phyloP scores from a whole-genome alignment of 768 basidiomycete species.

The Collybiopsis luxurians region DNA sequence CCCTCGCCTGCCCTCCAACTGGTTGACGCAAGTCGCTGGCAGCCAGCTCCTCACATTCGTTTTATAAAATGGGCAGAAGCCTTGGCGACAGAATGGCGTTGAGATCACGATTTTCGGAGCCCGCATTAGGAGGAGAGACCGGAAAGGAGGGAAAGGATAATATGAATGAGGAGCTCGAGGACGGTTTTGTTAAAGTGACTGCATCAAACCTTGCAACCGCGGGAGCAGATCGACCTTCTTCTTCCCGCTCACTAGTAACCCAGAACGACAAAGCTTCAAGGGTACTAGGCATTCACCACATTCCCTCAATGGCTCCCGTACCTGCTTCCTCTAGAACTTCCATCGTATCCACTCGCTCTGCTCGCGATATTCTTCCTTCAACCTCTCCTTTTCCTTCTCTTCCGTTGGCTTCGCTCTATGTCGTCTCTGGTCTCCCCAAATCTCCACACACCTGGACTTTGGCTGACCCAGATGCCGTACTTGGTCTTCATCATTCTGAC shows the following conservation, averaged over 20 bases:
- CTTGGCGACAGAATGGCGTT: background rate
- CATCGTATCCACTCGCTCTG: slow-evolving; percentile 73
- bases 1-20: background rate
- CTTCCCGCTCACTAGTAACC: background rate
- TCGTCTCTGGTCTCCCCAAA: slow-evolving; percentile 87
- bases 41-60: background rate
- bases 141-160: background rate
- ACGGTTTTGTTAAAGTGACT: background rate
- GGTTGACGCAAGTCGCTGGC: background rate
- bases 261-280: slow-evolving; percentile 64
- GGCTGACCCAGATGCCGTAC: slow-evolving; percentile 78
- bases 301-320: slow-evolving; percentile 81
- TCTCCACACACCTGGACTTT: slow-evolving; percentile 89
- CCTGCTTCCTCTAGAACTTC: slow-evolving; percentile 75
- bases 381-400: slow-evolving; percentile 67
- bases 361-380: slow-evolving; percentile 51
- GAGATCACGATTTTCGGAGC: background rate
- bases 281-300: slow-evolving; percentile 72
- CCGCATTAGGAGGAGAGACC: background rate
- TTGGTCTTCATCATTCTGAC: slow-evolving; percentile 79
- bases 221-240: slow-evolving; percentile 1
- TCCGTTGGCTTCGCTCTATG: slow-evolving; percentile 80
- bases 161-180: background rate
- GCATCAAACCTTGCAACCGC: background rate
- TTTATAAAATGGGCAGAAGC: background rate